Percentiles rank a stretch among this genome's conserved stretches.
These are phyloP conservation scores for Epichloe gansuensis DNA, from an alignment of 2,329 filamentous ascomycete genomes.

Conservation along the genomic window DNA sequence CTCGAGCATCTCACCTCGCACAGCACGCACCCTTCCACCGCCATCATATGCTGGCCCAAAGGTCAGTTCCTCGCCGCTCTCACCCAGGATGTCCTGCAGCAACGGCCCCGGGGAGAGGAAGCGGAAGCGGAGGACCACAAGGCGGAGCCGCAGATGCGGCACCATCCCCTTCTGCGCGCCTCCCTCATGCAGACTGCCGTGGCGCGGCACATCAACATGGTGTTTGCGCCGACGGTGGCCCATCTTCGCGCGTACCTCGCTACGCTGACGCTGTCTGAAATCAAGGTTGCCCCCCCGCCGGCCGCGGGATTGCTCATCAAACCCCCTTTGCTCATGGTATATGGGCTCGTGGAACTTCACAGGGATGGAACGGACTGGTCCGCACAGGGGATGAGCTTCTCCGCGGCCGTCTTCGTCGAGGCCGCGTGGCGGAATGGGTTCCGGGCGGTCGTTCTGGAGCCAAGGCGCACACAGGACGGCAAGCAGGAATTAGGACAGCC, in stretches of 20 bases:
- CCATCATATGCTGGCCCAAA: conserved; percentile 58
- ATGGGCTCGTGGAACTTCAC: conserved; percentile 54
- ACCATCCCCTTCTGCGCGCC: conserved; percentile 37
- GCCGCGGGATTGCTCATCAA: conserved; percentile 3
- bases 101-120: conserved; percentile 8
- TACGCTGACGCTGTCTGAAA: conserved; percentile 30
- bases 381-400: conserved; percentile 55
- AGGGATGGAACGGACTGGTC: conserved; percentile 60
- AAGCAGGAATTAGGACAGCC: conserved; percentile 22
- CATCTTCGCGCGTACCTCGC: conserved; percentile 67
- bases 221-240: conserved; percentile 63
- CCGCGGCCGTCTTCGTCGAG: conserved; percentile 50
- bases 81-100: conserved; percentile 28
- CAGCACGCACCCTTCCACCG: conserved; percentile 44
- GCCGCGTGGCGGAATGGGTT: conserved; percentile 35
- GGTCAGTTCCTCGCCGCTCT: conserved; percentile 52
- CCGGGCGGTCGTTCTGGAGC: conserved; percentile 35
- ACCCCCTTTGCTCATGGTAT: conserved; percentile 42
- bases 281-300: conserved; percentile 26
- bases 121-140: no score
- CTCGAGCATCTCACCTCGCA: conserved; percentile 49
- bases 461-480: conserved; percentile 17
- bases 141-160: neutral
- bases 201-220: conserved; percentile 54
- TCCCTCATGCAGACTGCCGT: conserved; percentile 57